Evolutionary conservation across 2,329 filamentous ascomycete species (phyloP).

Genomic region (Cercospora sp.): DNA sequence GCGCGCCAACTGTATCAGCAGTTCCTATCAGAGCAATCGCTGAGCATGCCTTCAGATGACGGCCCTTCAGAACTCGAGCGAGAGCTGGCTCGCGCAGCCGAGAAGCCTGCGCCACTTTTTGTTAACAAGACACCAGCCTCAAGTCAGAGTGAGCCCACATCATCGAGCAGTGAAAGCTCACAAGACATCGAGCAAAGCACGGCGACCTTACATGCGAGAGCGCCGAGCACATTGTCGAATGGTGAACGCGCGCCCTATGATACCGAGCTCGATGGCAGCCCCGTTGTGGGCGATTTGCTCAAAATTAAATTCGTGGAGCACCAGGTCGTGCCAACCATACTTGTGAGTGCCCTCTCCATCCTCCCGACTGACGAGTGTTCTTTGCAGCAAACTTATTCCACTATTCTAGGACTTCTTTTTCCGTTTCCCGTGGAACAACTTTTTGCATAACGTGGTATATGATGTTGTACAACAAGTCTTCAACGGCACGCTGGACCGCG

Average conservation of each 20-base stretch:
- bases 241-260: conserved; percentile 50
- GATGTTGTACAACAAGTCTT: conserved; percentile 99
- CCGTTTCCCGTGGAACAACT: conserved; percentile 98
- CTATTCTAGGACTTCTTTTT: conserved; percentile 84
- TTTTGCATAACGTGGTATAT: conserved; percentile 97
- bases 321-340: conserved; percentile 88
- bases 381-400: conserved; percentile 14
- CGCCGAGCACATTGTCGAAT: conserved; percentile 22
- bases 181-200: conserved; percentile 35
- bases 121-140: conserved; percentile 48
- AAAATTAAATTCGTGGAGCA: conserved; percentile 97
- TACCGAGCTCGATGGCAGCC: conserved; percentile 60
- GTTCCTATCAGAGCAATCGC: conserved; percentile 35
- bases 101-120: conserved; percentile 64
- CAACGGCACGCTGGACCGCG: conserved; percentile 95
- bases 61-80: conserved; percentile 36
- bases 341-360: conserved; percentile 61
- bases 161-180: conserved; percentile 15
- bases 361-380: background rate
- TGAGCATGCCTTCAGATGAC: conserved; percentile 38
- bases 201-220: conserved; percentile 36
- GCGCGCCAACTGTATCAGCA: conserved; percentile 46
- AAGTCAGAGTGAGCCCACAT: conserved; percentile 7
- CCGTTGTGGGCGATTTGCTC: conserved; percentile 89
- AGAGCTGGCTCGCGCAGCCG: conserved; percentile 56